Base-by-base conservation (phyloP, 768 basidiomycete species). In the Lactarius tabidus region DNA sequence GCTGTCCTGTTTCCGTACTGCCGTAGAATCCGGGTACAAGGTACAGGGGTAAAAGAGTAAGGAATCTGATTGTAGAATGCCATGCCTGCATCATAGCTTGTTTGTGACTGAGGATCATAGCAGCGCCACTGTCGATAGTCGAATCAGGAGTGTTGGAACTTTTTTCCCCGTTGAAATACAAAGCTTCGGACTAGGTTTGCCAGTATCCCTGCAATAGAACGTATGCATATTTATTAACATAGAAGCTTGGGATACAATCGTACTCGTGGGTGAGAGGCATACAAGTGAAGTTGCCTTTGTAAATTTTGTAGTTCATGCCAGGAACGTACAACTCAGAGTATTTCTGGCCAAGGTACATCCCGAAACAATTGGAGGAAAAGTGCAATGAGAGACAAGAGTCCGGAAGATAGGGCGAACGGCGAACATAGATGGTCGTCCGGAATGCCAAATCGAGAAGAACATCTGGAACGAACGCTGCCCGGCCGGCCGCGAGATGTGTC, bases 361-460 rank as follows among this genome's bases (percentile, higher is more conserved):
- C 77, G 64, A 86, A 85, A 66, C 20, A 77, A 73, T 54, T 77
- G 70, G 31, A 66, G 6, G 73, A 60, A 2, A 77, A 71, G 39
- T 60, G 20, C 70, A 71, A 51, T 81, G 73, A 17, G 73, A 66
- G 20, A 80, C 63, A 35, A 85, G 78, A 33, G 79, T 81, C 60
- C 82, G 78, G 70, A 77, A 74, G 51, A 72, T 65, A 5, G 76
- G 70, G 2, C 54, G 26, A 7, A 63, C 61, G n/a, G n/a, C n/a
- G 70, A 26, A 10, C 60, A 0, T 73, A 74, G 61, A 74, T 73
- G 2, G 57, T 57, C 48, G 66, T n/a, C n/a, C n/a, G 68, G 70
- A 72, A 75, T 6, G 54, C 79, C 73, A 82, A 72, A 39, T 81
- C 82, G 56, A 81, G 68, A 8, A 83, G 57, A 10, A 82, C 82